A percentile compares a stretch with the other conserved stretches of the same genome.
phyloP scores from a whole-genome alignment of 192 early-diverging fungal genomes.

The Coemansia sp. region DNA sequence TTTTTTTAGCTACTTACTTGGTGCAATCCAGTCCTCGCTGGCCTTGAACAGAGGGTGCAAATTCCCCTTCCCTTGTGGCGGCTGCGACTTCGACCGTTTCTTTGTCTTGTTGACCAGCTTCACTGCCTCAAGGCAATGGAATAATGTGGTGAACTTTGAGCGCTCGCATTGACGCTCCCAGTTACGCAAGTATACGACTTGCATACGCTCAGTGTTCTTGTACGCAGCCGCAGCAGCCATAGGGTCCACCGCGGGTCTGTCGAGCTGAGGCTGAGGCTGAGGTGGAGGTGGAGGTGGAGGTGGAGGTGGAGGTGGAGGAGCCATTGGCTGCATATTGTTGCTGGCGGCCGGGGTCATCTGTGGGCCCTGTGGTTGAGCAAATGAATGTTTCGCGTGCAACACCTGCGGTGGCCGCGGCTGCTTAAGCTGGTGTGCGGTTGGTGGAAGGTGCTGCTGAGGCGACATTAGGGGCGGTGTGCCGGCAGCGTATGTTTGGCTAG shows the following conservation, averaged over 20 bases:
- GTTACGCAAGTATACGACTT: slow-evolving; percentile 35
- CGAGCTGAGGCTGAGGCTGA: not conserved
- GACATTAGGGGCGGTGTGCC: not conserved
- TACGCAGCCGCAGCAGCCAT: not conserved
- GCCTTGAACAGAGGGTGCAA: slow-evolving; percentile 48
- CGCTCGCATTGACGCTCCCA: slow-evolving; percentile 22
- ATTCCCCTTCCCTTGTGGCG: slow-evolving; percentile 25
- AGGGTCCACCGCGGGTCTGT: not conserved
- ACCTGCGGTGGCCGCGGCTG: not conserved
- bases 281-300: not conserved
- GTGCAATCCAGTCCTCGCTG: slow-evolving; percentile 52
- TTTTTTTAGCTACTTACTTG: slow-evolving; percentile 41
- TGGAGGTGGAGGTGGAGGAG: slow-evolving; percentile 2
- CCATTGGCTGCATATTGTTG: not conserved
- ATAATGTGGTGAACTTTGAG: slow-evolving; percentile 33
- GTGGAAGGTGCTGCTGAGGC: not conserved
- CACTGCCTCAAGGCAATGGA: slow-evolving; percentile 46
- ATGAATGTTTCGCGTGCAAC: not conserved
- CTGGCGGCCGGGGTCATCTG: not conserved
- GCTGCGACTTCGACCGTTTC: not conserved
- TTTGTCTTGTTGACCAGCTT: slow-evolving; percentile 21
- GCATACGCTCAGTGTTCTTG: slow-evolving; percentile 1
- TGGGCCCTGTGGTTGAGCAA: slow-evolving; percentile 3
- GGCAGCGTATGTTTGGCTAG: not conserved
- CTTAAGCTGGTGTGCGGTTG: slow-evolving; percentile 5